Conservation (phyloP, 2,329 filamentous ascomycete species). For the Rhinocladiella similis region DNA sequence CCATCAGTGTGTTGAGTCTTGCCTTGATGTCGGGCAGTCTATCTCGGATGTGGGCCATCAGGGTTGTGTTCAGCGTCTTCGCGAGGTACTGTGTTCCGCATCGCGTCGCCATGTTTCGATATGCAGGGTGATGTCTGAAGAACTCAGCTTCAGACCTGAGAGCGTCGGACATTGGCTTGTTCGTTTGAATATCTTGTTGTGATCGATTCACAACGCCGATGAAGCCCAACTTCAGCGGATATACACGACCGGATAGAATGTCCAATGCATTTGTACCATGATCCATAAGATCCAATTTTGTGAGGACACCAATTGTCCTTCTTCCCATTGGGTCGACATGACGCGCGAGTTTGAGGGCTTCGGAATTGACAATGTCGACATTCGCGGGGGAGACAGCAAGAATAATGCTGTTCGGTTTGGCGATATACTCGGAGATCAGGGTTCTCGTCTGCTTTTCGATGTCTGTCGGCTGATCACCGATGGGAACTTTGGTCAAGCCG, state of each 20-base stretch:
- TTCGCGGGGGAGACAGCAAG: conserved; percentile 96
- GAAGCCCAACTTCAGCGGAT: conserved; percentile 94
- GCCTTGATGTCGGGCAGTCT: conserved; percentile 97
- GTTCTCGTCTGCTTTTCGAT: conserved; percentile 98
- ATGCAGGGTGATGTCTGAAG: conserved; percentile 95
- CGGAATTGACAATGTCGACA: conserved; percentile 97
- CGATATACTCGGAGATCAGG: conserved; percentile 96
- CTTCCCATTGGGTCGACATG: conserved; percentile 95
- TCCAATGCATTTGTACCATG: conserved; percentile 97
- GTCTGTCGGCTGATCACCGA: conserved; percentile 94
- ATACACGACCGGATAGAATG: conserved; percentile 94
- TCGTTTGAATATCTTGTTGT: conserved; percentile 95
- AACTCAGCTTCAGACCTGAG: conserved; percentile 89
- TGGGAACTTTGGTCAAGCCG: conserved; percentile 95
- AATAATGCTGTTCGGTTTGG: conserved; percentile 97
- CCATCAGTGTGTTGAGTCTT: conserved; percentile 95
- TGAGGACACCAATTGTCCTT: conserved; percentile 93
- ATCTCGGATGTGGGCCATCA: conserved; percentile 96
- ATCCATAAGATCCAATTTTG: conserved; percentile 97
- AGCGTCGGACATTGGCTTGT: conserved; percentile 91
- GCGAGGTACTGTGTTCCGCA: conserved; percentile 94
- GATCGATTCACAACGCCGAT: conserved; percentile 98
- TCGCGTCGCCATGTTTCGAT: conserved; percentile 89
- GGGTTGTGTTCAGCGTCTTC: conserved; percentile 89
- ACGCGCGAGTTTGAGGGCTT: conserved; percentile 91